phyloP scores from a whole-genome alignment of 306 rosid genomes.

The Rosa persica region DNA sequence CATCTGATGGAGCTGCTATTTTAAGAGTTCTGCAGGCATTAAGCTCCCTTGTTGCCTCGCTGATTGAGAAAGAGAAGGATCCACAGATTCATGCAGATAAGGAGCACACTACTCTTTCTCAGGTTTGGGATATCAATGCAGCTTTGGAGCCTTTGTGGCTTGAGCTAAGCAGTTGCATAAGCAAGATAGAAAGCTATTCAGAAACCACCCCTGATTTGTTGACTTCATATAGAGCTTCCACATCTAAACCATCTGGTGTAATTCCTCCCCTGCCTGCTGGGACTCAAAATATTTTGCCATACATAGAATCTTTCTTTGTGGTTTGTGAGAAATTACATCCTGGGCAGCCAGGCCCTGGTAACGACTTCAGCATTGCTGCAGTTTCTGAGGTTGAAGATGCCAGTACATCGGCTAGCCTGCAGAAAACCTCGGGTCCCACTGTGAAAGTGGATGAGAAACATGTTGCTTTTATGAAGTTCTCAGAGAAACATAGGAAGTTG shows the following conservation, averaged over 20 bases:
- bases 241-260: conserved; percentile 68
- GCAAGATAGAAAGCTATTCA: conserved; percentile 84
- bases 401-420: conserved; percentile 56
- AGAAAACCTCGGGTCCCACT: conserved; percentile 52
- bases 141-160: conserved; percentile 93
- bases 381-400: conserved; percentile 77
- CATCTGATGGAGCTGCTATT: conserved; percentile 92
- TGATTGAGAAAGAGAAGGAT: conserved; percentile 61
- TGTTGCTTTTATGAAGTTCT: conserved; percentile 73
- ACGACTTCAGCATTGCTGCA: conserved; percentile 51
- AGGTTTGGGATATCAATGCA: conserved; percentile 69
- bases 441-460: conserved; percentile 77
- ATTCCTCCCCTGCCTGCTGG: conserved; percentile 87
- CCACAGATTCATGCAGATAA: conserved; percentile 37
- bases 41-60: conserved; percentile 73
- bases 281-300: conserved; percentile 87
- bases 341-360: conserved; percentile 63
- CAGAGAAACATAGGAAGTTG: conserved; percentile 93
- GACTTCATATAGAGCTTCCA: conserved; percentile 49
- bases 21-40: conserved; percentile 94
- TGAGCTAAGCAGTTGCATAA: conserved; percentile 86
- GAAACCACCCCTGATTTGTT: conserved; percentile 62
- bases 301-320: conserved; percentile 92
- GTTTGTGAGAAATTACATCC: conserved; percentile 95
- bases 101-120: conserved; percentile 58